phyloP scores from a whole-genome alignment of 2,329 filamentous ascomycete genomes.

The Exophiala mesophila region DNA sequence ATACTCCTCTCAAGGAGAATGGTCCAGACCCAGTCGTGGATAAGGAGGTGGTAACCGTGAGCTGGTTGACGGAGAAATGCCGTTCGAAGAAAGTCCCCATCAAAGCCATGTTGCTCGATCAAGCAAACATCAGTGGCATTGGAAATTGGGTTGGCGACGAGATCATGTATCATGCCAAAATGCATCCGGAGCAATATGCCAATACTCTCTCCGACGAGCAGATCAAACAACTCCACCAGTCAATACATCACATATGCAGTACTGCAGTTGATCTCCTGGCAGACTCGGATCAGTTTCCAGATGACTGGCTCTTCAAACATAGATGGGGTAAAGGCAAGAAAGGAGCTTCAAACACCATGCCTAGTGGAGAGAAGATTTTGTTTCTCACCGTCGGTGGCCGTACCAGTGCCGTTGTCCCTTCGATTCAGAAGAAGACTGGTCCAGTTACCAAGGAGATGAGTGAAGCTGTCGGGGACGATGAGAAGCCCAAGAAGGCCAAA shows the following conservation, averaged over 20 bases:
- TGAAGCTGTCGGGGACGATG: conserved; percentile 29
- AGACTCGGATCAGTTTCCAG: conserved; percentile 78
- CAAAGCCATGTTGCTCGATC: conserved; percentile 83
- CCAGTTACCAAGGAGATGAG: conserved; percentile 51
- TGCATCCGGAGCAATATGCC: conserved; percentile 91
- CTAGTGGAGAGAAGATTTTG: conserved; percentile 77
- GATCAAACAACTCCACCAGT: conserved; percentile 64
- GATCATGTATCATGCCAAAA: conserved; percentile 77
- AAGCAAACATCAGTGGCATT: conserved; percentile 82
- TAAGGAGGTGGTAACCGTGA: conserved; percentile 67
- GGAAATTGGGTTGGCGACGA: conserved; percentile 98
- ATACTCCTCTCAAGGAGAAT: conserved; percentile 80
- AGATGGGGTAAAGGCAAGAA: conserved; percentile 89
- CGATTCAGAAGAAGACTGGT: conserved; percentile 76
- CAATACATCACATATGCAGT: conserved; percentile 73
- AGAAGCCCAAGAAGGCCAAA: conserved; percentile 25
- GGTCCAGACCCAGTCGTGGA: conserved; percentile 90
- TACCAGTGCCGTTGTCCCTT: conserved; percentile 84
- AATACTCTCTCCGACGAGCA: conserved; percentile 71
- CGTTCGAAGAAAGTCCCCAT: conserved; percentile 74
- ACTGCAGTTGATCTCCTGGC: conserved; percentile 72
- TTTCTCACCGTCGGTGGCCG: conserved; percentile 86
- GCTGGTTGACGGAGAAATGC: conserved; percentile 69
- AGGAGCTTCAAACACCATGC: conserved; percentile 59
- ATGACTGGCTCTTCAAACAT: conserved; percentile 82